These are phyloP conservation scores for Phytophthora parvispora DNA, from an alignment of 352 stramenopile species.

Conservation along the genomic window DNA sequence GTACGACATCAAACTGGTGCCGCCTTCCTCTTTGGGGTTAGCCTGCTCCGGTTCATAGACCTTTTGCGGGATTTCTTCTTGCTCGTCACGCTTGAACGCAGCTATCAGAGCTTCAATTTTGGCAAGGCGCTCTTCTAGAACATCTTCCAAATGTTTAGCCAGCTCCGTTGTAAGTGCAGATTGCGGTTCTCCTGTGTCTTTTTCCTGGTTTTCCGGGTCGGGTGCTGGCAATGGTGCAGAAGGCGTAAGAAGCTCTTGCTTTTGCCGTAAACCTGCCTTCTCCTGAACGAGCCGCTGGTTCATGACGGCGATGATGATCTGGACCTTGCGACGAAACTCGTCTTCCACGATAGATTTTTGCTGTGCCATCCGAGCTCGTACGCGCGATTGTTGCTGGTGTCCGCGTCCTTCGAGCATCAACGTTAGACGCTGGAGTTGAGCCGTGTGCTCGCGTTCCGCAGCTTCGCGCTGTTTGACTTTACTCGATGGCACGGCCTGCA, in stretches of 20 bases:
- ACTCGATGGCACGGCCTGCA: conserved; percentile 8
- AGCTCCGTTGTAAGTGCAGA: conserved; percentile 15
- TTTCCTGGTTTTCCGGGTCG: conserved; percentile 1
- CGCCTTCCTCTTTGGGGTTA: not conserved
- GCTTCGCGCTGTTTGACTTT: conserved; percentile 21
- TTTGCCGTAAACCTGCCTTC: conserved; percentile 52
- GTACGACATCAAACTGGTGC: conserved; percentile 13
- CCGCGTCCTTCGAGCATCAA: conserved; percentile 60
- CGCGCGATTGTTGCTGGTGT: conserved; percentile 31
- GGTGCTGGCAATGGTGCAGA: not conserved
- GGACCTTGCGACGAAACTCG: conserved; percentile 56
- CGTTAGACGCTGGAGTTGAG: conserved; percentile 52
- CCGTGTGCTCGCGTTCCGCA: conserved; percentile 37
- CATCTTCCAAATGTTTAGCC: conserved; percentile 19
- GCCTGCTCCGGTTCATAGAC: not conserved
- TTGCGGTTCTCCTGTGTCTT: not conserved
- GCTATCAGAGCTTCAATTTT: conserved; percentile 38
- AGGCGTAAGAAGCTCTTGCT: conserved; percentile 36
- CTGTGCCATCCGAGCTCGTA: conserved; percentile 30
- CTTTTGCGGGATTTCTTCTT: not conserved
- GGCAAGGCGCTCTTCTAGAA: conserved; percentile 32
- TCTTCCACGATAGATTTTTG: conserved; percentile 51
- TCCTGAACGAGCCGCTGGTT: conserved; percentile 61
- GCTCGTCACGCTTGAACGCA: conserved; percentile 9
- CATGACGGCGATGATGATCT: conserved; percentile 61